A percentile compares a stretch with the other conserved stretches of the same genome.
Evolutionary conservation across 1,139 yeast species (phyloP).

Genomic region (Pichia sp.): DNA sequence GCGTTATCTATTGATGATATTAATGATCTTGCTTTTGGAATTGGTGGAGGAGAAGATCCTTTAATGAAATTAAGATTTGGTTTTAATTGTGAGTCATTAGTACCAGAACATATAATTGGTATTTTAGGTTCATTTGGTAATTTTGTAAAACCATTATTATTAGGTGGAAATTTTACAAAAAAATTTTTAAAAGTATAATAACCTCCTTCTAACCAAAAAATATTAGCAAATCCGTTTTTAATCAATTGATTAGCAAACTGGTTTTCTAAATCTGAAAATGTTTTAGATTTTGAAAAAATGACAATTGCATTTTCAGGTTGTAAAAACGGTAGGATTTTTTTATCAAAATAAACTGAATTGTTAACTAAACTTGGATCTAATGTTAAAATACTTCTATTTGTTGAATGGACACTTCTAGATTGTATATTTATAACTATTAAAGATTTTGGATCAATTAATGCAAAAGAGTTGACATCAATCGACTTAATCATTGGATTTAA

Average conservation of each 20-base stretch:
- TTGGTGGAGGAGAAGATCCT: slow-evolving; percentile 5
- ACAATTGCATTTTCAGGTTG: slow-evolving; percentile 4
- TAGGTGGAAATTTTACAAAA: background rate
- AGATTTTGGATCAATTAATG: background rate
- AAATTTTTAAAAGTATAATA: slow-evolving; percentile 8
- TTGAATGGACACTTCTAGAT: slow-evolving; percentile 4
- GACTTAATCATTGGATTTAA: background rate
- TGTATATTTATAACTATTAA: slow-evolving; percentile 8
- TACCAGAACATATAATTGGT: background rate
- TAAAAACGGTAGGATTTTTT: slow-evolving; percentile 6
- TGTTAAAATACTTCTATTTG: slow-evolving; percentile 2
- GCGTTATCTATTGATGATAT: background rate
- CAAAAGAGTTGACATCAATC: slow-evolving; percentile 2
- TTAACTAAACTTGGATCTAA: slow-evolving; percentile 5
- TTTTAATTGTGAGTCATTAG: too few relatives aligned
- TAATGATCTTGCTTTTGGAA: slow-evolving; percentile 2
- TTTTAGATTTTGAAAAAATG: slow-evolving; percentile 10
- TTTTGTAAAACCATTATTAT: background rate
- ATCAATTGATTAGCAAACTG: background rate
- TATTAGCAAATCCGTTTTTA: background rate
- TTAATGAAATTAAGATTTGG: too few relatives aligned
- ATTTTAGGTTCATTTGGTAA: background rate
- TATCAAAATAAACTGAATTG: slow-evolving; percentile 1
- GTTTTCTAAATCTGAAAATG: slow-evolving; percentile 6
- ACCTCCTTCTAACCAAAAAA: slow-evolving; percentile 16